Percentiles rank a stretch among this genome's conserved stretches.
phyloP scores from a whole-genome alignment of 2,329 filamentous ascomycete species.

The Fusarium oligoseptatum region DNA sequence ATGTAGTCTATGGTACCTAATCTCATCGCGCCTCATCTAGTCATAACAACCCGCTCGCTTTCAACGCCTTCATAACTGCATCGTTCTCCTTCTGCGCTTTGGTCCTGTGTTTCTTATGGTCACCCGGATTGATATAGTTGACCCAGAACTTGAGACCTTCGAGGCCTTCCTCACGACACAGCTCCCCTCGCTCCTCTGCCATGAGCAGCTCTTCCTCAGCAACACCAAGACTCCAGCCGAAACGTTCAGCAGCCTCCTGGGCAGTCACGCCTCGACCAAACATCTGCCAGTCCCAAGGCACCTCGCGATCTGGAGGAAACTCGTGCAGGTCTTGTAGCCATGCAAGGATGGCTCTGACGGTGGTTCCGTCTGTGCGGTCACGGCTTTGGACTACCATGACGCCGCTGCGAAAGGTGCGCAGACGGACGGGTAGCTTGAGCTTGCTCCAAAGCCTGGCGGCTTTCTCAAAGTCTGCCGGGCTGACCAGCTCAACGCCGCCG shows the following conservation, averaged over 20 bases:
- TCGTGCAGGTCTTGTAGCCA: conserved; percentile 84
- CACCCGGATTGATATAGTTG: conserved; percentile 73
- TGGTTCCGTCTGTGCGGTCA: conserved; percentile 92
- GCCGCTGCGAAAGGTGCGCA: conserved; percentile 91
- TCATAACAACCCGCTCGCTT: conserved; percentile 53
- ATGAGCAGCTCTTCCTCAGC: conserved; percentile 96
- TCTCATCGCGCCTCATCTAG: conserved; percentile 12
- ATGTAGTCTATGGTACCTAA: conserved; percentile 22
- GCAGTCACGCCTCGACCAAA: conserved; percentile 91
- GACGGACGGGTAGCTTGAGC: conserved; percentile 84
- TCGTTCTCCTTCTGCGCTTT: conserved; percentile 54
- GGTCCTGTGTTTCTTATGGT: conserved; percentile 48
- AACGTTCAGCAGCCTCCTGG: conserved; percentile 87
- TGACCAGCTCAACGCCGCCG: conserved; percentile 94
- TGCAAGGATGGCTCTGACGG: conserved; percentile 78
- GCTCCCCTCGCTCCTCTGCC: conserved; percentile 89
- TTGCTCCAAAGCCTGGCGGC: conserved; percentile 90
- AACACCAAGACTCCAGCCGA: conserved; percentile 97
- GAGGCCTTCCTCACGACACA: conserved; percentile 92
- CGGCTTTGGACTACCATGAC: conserved; percentile 92
- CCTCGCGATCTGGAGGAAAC: conserved; percentile 72
- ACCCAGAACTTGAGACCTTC: conserved; percentile 95
- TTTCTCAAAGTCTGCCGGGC: conserved; percentile 90
- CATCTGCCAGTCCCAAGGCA: conserved; percentile 79
- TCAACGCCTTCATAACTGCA: conserved; percentile 58